These are phyloP conservation scores for Pseudofabraea citricarpa DNA, from an alignment of 2,329 filamentous ascomycete genomes.

Conservation along the genomic window DNA sequence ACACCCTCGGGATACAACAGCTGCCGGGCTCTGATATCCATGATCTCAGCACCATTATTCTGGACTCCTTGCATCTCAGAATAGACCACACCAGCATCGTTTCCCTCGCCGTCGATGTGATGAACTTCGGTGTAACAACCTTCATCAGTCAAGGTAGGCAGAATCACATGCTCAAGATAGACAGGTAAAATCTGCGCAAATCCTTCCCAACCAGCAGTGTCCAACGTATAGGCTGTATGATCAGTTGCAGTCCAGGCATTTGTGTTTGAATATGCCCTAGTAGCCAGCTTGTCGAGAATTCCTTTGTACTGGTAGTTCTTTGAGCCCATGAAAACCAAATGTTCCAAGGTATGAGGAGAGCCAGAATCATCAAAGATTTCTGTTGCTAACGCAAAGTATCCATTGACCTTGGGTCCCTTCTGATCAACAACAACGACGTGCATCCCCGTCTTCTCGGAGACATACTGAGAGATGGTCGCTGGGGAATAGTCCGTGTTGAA, in stretches of 20 bases:
- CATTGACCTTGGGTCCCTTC: constrained; percentile 89
- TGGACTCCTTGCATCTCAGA: constrained; percentile 98
- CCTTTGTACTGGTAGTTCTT: constrained; percentile 93
- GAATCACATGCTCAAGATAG: constrained; percentile 89
- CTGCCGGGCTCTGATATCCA: constrained; percentile 76
- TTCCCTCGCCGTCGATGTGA: constrained; percentile 87
- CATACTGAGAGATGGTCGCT: constrained; percentile 88
- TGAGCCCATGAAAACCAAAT: constrained; percentile 84
- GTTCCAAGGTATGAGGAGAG: constrained; percentile 81
- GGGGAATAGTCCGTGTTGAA: constrained; percentile 90
- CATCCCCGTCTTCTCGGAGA: constrained; percentile 91
- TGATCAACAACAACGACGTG: constrained; percentile 87
- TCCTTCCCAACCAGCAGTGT: constrained; percentile 94
- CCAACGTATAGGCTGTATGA: constrained; percentile 92
- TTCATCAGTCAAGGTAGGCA: constrained; percentile 88
- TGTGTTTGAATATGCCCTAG: constrained; percentile 85
- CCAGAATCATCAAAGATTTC: constrained; percentile 98
- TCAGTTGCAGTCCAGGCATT: constrained; percentile 98
- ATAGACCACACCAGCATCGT: constrained; percentile 96
- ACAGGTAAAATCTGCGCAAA: constrained; percentile 93
- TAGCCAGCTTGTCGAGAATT: constrained; percentile 88
- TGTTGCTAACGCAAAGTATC: constrained; percentile 92
- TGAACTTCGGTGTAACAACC: constrained; percentile 94
- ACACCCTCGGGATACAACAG: constrained; percentile 83
- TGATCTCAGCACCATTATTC: constrained; percentile 77